Conservation (phyloP, 441 rosid genomes). For the Adansonia rubrostipa region DNA sequence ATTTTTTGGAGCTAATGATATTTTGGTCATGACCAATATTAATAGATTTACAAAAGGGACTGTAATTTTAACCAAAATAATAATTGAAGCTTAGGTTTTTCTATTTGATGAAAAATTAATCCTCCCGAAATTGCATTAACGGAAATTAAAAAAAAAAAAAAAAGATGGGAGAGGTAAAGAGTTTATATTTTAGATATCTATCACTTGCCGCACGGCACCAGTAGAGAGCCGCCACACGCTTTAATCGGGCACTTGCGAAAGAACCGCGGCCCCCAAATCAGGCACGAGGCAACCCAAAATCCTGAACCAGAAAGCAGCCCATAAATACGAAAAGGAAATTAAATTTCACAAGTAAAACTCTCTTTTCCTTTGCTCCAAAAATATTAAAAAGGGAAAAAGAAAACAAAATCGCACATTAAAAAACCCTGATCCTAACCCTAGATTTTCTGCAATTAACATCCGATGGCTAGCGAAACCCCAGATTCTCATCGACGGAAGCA, state of each 20-base stretch:
- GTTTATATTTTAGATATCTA: too few species aligned
- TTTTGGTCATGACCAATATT: too few species aligned
- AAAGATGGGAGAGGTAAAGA: too few species aligned
- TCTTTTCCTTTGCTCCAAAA: neutral
- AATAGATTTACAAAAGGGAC: too few species aligned
- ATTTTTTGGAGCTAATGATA: too few species aligned
- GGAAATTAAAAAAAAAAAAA: neutral
- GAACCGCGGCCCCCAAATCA: neutral
- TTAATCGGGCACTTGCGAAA: neutral
- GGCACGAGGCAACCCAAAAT: constrained; percentile 12
- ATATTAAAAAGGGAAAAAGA: neutral
- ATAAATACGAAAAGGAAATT: neutral
- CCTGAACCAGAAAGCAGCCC: neutral
- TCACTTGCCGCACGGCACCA: too few species aligned
- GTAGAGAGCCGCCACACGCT: neutral
- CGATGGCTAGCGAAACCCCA: constrained; percentile 65
- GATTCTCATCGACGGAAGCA: constrained; percentile 79
- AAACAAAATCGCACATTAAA: neutral
- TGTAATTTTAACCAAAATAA: too few species aligned
- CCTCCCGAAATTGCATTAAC: too few species aligned
- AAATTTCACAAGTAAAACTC: neutral
- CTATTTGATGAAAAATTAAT: too few species aligned
- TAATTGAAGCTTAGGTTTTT: too few species aligned
- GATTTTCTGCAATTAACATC: constrained; percentile 28
- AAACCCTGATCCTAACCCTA: constrained; percentile 59